phyloP scores from a whole-genome alignment of 2,329 filamentous ascomycete species.

The Aspergillus phoenicis region DNA sequence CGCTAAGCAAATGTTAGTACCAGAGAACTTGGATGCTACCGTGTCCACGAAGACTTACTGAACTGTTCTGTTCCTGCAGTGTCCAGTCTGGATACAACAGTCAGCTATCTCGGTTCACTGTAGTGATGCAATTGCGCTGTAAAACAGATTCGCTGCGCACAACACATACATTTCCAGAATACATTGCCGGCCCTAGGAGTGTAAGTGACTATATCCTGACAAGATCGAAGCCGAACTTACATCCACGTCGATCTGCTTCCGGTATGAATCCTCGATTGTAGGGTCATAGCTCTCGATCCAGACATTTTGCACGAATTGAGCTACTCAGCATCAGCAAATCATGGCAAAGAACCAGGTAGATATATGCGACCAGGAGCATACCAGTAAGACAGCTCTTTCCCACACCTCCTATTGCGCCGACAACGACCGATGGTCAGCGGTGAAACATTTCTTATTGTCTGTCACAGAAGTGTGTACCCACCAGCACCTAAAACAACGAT shows the following conservation, averaged over 20 bases:
- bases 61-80: constrained; percentile 92
- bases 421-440: constrained; percentile 22
- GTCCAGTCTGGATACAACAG: constrained; percentile 63
- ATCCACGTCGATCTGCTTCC: constrained; percentile 87
- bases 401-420: constrained; percentile 68
- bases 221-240: constrained; percentile 54
- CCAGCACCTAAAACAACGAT: constrained; percentile 81
- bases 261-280: constrained; percentile 85
- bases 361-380: constrained; percentile 43
- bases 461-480: constrained; percentile 39
- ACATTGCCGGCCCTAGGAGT: constrained; percentile 74
- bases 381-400: constrained; percentile 91
- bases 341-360: neutral
- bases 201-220: constrained; percentile 33
- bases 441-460: neutral
- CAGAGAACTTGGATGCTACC: neutral
- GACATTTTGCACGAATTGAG: constrained; percentile 91
- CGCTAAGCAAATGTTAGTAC: constrained; percentile 42
- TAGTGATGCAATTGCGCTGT: neutral
- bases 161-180: constrained; percentile 79
- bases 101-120: constrained; percentile 6
- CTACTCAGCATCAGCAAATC: constrained; percentile 47
- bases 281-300: constrained; percentile 93
- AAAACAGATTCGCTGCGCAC: neutral
- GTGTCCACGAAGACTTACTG: constrained; percentile 61